Conservation (phyloP, 495 filamentous ascomycete species). For the Daldinia vernicosa region DNA sequence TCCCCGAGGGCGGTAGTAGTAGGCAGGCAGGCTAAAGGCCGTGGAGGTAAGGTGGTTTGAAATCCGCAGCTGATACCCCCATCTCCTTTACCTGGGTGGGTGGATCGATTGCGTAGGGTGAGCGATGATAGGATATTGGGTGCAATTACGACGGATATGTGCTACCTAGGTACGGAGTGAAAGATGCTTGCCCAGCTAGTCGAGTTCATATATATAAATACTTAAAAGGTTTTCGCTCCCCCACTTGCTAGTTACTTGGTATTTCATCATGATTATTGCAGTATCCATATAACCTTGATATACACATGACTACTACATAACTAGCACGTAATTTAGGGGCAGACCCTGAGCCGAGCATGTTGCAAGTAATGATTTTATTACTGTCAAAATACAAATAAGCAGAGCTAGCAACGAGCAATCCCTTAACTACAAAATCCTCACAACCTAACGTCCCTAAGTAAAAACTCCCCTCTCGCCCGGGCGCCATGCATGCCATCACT, state of each 20-base stretch:
- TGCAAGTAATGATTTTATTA: slow-evolving; percentile 28
- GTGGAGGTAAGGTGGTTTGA: neutral
- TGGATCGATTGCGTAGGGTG: neutral
- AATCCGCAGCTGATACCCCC: slow-evolving; percentile 3
- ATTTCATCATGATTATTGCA: no score
- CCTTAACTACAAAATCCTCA: slow-evolving; percentile 19
- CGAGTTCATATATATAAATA: neutral
- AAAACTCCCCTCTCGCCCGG: slow-evolving; percentile 18
- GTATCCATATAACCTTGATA: no score
- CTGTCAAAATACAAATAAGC: slow-evolving; percentile 11
- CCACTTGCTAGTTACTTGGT: no score
- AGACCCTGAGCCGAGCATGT: no score
- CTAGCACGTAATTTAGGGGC: neutral
- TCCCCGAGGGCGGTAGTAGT: neutral
- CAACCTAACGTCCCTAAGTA: slow-evolving; percentile 1
- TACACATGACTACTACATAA: no score
- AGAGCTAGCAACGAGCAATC: slow-evolving; percentile 19
- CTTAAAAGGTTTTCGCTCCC: neutral
- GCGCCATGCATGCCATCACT: slow-evolving; percentile 24
- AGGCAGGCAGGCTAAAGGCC: neutral
- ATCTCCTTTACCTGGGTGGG: neutral
- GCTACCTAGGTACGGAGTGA: neutral
- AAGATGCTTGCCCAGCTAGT: slow-evolving; percentile 4
- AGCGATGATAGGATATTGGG: slow-evolving; percentile 2
- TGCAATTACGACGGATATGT: slow-evolving; percentile 8